Percentiles rank a stretch among this genome's conserved stretches.
These are phyloP conservation scores for Eragrostis nindensis DNA, from an alignment of 176 grass and related monocot species.

Conservation along the genomic window DNA sequence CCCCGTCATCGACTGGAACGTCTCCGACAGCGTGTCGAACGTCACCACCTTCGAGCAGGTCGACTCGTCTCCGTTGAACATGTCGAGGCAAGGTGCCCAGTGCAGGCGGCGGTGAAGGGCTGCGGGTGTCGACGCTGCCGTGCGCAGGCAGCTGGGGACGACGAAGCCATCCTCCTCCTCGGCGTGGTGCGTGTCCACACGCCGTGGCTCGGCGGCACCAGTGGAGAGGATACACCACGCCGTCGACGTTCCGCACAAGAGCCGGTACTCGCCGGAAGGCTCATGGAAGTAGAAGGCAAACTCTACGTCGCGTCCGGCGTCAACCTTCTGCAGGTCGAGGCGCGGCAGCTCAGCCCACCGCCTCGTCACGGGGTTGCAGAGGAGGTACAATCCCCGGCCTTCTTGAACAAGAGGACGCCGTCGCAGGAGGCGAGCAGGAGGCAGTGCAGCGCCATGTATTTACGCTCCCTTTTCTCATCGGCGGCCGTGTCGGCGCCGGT, in stretches of 20 bases:
- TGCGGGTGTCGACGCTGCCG: too few relatives aligned
- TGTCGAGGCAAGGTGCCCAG: background rate
- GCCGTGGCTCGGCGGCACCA: background rate
- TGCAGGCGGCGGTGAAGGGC: background rate
- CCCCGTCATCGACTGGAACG: background rate
- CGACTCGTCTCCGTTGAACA: background rate
- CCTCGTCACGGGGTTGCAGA: conserved; percentile 9
- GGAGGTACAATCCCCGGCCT: background rate
- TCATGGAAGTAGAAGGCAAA: conserved; percentile 19
- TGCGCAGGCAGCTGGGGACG: too few relatives aligned
- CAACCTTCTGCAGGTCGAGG: rapidly evolving
- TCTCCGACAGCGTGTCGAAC: background rate
- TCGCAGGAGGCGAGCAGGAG: background rate
- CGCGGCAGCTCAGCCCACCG: conserved; percentile 1
- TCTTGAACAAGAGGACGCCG: background rate
- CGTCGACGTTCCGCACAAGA: background rate
- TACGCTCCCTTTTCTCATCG: too few relatives aligned
- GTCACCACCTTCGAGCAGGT: background rate
- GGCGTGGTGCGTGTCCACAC: background rate
- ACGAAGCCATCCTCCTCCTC: too few relatives aligned
- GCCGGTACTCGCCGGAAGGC: background rate
- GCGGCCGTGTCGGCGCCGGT: too few relatives aligned
- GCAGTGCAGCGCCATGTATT: too few relatives aligned
- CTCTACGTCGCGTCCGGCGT: background rate
- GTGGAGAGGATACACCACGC: background rate